Conservation (phyloP, 257 asterid species). For the Forsythia suspensa region DNA sequence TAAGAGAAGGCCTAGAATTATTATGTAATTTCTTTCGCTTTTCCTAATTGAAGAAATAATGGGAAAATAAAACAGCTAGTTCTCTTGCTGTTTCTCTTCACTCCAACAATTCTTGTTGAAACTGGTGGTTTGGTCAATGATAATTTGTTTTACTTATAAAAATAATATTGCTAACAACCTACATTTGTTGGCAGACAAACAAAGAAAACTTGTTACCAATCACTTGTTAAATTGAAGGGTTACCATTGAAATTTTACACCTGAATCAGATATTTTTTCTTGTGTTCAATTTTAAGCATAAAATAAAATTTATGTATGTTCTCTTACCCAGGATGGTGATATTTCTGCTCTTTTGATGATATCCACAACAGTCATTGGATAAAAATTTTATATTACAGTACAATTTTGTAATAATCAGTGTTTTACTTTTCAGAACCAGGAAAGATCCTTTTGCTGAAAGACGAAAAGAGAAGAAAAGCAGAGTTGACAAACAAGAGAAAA, state of each 20-base stretch:
- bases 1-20: too few relatives aligned
- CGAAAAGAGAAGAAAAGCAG: constrained; percentile 70
- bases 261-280: not conserved
- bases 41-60: too few relatives aligned
- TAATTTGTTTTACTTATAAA: not conserved
- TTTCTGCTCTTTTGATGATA: not conserved
- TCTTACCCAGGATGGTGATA: not conserved
- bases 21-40: too few relatives aligned
- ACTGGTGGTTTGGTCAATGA: not conserved
- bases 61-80: not conserved
- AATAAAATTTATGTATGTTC: not conserved
- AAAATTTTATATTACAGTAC: not conserved
- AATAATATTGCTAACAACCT: not conserved
- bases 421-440: constrained; percentile 67
- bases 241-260: not conserved
- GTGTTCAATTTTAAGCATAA: not conserved
- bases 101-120: not conserved
- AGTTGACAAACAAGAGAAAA: constrained; percentile 83
- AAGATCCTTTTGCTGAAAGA: constrained; percentile 88
- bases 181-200: not conserved
- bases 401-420: constrained; percentile 4
- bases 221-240: not conserved
- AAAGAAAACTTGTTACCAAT: not conserved
- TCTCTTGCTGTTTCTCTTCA: not conserved
- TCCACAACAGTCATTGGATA: not conserved